phyloP scores from a whole-genome alignment of 2,329 filamentous ascomycete genomes.

The Aspergillus unguis region DNA sequence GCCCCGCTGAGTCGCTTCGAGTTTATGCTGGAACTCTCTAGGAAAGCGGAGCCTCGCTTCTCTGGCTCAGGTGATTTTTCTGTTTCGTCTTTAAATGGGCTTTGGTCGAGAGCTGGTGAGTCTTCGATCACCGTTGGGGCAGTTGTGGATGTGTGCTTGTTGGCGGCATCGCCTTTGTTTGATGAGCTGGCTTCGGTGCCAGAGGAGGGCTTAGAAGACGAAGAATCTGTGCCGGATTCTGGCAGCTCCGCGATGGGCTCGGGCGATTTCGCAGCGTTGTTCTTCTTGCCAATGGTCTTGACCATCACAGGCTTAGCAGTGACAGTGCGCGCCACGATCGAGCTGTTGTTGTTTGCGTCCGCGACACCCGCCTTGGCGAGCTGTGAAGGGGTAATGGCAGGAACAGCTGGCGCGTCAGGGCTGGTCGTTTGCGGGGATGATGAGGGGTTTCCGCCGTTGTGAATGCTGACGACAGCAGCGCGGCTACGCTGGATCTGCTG shows the following conservation, averaged over 20 bases:
- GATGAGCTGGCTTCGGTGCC: slow-evolving; percentile 30
- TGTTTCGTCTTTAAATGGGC: slow-evolving; percentile 30
- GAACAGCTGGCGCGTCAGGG: slow-evolving; percentile 64
- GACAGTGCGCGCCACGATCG: slow-evolving; percentile 45
- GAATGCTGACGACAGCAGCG: slow-evolving; percentile 90
- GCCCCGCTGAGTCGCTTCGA: slow-evolving; percentile 32
- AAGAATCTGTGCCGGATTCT: slow-evolving; percentile 11
- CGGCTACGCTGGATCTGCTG: slow-evolving; percentile 85
- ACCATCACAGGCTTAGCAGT: slow-evolving; percentile 47
- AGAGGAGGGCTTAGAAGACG: slow-evolving; percentile 23
- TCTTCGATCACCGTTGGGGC: slow-evolving; percentile 30
- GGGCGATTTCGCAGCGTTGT: slow-evolving; percentile 15
- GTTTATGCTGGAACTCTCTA: slow-evolving; percentile 26
- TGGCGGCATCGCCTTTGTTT: slow-evolving; percentile 25
- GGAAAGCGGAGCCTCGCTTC: slow-evolving; percentile 20
- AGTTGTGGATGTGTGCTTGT: slow-evolving; percentile 13
- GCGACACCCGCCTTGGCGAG: slow-evolving; percentile 38
- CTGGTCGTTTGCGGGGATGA: slow-evolving; percentile 23
- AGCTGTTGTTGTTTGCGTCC: slow-evolving; percentile 34
- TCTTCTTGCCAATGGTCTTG: slow-evolving; percentile 34
- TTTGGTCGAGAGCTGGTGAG: slow-evolving; percentile 23
- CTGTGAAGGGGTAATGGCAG: slow-evolving; percentile 58
- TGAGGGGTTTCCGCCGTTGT: slow-evolving; percentile 60
- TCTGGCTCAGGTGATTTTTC: slow-evolving; percentile 16
- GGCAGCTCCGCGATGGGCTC: slow-evolving; percentile 21